Evolutionary conservation across 306 rosid genomes (phyloP), one percentile per base, ranked within the genome.

Genomic region (Macrotyloma uniflorum): DNA sequence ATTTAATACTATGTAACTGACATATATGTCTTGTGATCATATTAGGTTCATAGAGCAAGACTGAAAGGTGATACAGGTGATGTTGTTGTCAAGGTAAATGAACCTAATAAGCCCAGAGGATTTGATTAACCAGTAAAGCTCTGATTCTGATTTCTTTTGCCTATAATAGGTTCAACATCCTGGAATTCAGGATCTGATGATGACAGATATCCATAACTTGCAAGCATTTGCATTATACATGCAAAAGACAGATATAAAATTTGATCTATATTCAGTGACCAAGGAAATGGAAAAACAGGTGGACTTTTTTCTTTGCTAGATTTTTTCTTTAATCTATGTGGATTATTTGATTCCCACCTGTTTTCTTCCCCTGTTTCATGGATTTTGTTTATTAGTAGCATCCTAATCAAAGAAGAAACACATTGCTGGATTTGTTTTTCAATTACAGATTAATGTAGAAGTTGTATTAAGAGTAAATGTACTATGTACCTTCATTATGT

Each of bases 201-300:
- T 95, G 99, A 95, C 97, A 4, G 99, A 95, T 86, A 89, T 95
- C 82, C 94, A 69, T 64, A 95, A 95, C 84, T 67, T 95, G 86
- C 97, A 95, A 91, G 96, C 97, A 18, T 93, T 95, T 68, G 99
- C 98, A 53, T 76, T 91, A 30, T 95, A 81, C 86, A 87, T 95
- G 83, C 99, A 95, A 78, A 95, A 95, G 86, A 91, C 98, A 26
- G 99, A 95, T 80, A 84, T 93, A 88, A 95, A 87, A 79, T 95
- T 95, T 66, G 99, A 95, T 83, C 93, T 95, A 73, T 93, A 30
- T 84, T 95, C 99, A 1, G 85, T 95, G 82, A 91, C 99, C 55
- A 93, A 87, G 86, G 99, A 95, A 86, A 95, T 95, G 89, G 98
- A 95, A 87, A 95, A 80, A 79, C 99, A 93, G 98, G 99, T 93